A percentile compares a stretch with the other conserved stretches of the same genome.
These are phyloP conservation scores for Botrytis squamosa DNA, from an alignment of 2,329 filamentous ascomycete genomes.

Conservation along the genomic window DNA sequence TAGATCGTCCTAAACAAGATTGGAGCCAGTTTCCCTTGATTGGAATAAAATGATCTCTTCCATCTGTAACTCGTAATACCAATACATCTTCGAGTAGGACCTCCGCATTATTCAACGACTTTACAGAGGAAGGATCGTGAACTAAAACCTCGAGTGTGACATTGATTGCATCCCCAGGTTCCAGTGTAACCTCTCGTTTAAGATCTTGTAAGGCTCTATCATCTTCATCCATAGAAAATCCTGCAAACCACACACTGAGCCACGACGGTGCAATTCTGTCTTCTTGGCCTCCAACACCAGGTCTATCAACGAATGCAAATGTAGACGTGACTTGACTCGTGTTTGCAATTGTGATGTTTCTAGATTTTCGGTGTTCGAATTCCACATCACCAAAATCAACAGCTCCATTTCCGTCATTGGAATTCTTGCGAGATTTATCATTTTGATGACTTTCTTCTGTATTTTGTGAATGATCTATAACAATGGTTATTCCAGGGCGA, in stretches of 20 bases:
- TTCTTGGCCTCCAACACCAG: conserved; percentile 55
- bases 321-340: conserved; percentile 80
- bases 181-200: conserved; percentile 57
- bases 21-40: conserved; percentile 76
- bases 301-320: conserved; percentile 76
- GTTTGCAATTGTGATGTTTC: conserved; percentile 82
- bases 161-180: conserved; percentile 79
- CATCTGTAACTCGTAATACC: conserved; percentile 77
- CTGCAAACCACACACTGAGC: conserved; percentile 67
- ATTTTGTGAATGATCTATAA: conserved; percentile 63
- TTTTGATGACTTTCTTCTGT: conserved; percentile 33
- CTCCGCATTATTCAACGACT: conserved; percentile 67
- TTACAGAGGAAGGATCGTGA: conserved; percentile 60
- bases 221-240: conserved; percentile 44
- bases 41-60: conserved; percentile 88
- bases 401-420: conserved; percentile 46
- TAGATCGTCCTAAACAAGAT: conserved; percentile 77
- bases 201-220: conserved; percentile 25
- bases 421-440: conserved; percentile 26
- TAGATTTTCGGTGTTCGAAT: conserved; percentile 64
- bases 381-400: conserved; percentile 77
- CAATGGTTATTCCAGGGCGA: conserved; percentile 76
- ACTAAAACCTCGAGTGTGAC: conserved; percentile 69
- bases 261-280: conserved; percentile 56
- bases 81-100: conserved; percentile 77